These are phyloP conservation scores for Fusarium algeriense DNA, from an alignment of 2,329 filamentous ascomycete genomes.

Conservation along the genomic window DNA sequence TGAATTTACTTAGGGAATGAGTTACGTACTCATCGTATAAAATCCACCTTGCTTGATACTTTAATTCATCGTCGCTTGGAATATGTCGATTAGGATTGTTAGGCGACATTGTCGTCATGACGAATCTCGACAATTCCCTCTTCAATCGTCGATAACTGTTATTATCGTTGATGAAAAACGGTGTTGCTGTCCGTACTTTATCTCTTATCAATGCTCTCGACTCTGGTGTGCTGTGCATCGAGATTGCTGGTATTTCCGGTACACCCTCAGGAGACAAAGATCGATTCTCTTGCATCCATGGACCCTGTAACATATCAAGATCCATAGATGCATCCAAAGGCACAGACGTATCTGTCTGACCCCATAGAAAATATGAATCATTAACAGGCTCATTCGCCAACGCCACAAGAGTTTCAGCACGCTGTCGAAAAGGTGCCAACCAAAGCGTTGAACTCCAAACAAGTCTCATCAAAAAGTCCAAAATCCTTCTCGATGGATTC, in stretches of 20 bases:
- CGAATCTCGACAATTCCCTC: slow-evolving; percentile 30
- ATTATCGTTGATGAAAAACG: slow-evolving; percentile 40
- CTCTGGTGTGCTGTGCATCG: slow-evolving; percentile 9
- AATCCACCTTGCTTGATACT: slow-evolving; percentile 38
- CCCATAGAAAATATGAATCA: slow-evolving; percentile 23
- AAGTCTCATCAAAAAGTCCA: slow-evolving; percentile 33
- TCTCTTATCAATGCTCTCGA: slow-evolving; percentile 6
- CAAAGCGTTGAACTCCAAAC: slow-evolving; percentile 35
- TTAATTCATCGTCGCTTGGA: slow-evolving; percentile 33
- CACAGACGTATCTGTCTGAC: background rate
- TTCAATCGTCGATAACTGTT: slow-evolving; percentile 37
- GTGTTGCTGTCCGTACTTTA: slow-evolving; percentile 29
- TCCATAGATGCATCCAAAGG: slow-evolving; percentile 20
- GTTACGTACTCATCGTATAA: slow-evolving; percentile 38
- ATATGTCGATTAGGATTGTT: slow-evolving; percentile 39
- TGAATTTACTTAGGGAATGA: accelerated
- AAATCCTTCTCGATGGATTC: slow-evolving; percentile 22
- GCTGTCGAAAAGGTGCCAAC: slow-evolving; percentile 25
- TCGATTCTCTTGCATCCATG: slow-evolving; percentile 27
- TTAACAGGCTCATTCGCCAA: slow-evolving; percentile 4
- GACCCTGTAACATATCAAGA: slow-evolving; percentile 16
- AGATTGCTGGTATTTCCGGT: slow-evolving; percentile 7
- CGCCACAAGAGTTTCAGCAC: slow-evolving; percentile 2
- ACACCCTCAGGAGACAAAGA: slow-evolving; percentile 25
- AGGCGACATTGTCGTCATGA: slow-evolving; percentile 37